Conservation (phyloP, 108 stramenopile species). For the Conticribra weissflogii region DNA sequence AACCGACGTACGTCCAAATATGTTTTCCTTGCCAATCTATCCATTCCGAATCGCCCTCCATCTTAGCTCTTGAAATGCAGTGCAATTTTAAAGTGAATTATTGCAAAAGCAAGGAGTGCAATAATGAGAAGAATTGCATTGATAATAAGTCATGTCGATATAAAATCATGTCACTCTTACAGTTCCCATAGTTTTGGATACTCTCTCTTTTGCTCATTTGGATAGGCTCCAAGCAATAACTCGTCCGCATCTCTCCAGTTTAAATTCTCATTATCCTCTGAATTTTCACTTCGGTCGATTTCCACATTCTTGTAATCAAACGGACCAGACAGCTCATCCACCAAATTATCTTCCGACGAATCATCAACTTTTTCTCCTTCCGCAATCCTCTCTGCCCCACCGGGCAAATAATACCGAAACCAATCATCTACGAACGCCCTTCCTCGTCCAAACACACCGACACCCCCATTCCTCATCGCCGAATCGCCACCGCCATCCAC, state of each 20-base stretch:
- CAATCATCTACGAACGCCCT: constrained; percentile 12
- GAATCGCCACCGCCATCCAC: constrained; percentile 4
- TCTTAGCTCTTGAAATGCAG: constrained; percentile 37
- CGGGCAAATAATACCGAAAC: constrained; percentile 29
- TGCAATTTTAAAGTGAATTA: too few species aligned
- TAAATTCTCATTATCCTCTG: constrained; percentile 4
- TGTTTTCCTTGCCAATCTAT: constrained; percentile 81
- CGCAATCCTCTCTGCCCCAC: constrained; percentile 22
- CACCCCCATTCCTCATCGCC: background rate
- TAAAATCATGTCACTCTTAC: too few species aligned
- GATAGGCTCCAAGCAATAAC: too few species aligned
- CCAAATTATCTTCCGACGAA: background rate
- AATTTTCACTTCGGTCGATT: background rate
- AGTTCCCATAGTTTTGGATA: constrained; percentile 67
- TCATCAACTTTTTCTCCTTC: constrained; percentile 10
- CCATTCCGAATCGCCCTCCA: constrained; percentile 77
- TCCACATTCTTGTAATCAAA: background rate
- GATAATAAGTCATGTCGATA: background rate
- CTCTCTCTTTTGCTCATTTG: constrained; percentile 24
- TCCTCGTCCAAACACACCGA: constrained; percentile 34
- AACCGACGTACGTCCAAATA: constrained; percentile 83
- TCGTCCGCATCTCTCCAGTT: too few species aligned
- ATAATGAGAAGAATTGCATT: background rate
- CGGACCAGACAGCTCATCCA: background rate
- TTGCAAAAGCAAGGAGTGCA: too few species aligned